Base-by-base conservation (phyloP, 768 basidiomycete genomes). In the Lentinula detonsa region DNA sequence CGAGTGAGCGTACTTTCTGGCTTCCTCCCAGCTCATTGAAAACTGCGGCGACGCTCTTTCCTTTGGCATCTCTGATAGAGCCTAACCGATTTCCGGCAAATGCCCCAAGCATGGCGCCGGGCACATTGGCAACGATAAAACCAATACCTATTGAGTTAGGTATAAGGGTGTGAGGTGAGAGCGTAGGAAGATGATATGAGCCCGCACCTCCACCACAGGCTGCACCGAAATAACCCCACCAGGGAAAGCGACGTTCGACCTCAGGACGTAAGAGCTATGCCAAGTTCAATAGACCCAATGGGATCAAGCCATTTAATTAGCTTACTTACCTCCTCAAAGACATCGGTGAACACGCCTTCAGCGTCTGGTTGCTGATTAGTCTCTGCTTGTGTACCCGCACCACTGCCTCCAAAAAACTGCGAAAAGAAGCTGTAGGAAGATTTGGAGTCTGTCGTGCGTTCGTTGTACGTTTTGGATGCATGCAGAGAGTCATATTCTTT, bases 51-150 rank as follows among this genome's bases (percentile, higher is more conserved):
- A 98, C 94, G 63, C 89, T 90, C 80, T 92, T 93, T 9, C 95
- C 91, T 76, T 98, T 98, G 3, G 95, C 95, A 68, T 98, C 95
- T 61, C 95, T 80, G 51, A 98, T 79, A 3, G 94, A 93, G 46
- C 95, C 95, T 33, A 97, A 74, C n/a, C 92, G 79, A 69, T 95
- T 96, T 0, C 95, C 95, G 0, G 93, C 91, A 65, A 88, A 82
- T 2, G 88, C 91, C 55, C 95, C 95, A 18, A 95, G 79, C 76
- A 95, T 82, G 13, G 93, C 18, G 6, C 84, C 82, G 2, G 83
- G 82, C 2, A 83, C 62, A 64, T 82, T 83, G 11, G 76, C 81
- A 5, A 84, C 68, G 55, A 79, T 74, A 65, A 73, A 76, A 23
- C 70, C 73, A 55, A 76, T 54, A 61, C 82, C 83, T n/a, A 80